Percentiles rank a stretch among this genome's conserved stretches.
Conservation (phyloP, 2,329 filamentous ascomycete species). For the Neodidymelliopsis sp. region DNA sequence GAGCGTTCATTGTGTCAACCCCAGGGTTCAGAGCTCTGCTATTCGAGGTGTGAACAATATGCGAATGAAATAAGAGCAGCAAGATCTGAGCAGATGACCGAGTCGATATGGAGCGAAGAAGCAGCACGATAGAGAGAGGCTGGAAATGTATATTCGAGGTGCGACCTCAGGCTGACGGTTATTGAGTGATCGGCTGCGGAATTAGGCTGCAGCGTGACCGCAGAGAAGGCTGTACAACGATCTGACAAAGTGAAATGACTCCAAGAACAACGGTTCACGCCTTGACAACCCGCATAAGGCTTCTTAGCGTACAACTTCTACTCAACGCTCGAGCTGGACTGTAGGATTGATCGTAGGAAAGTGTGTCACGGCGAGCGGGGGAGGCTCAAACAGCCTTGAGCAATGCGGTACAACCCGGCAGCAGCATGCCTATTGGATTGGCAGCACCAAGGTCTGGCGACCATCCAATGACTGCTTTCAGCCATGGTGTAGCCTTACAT, state of each 20-base stretch:
- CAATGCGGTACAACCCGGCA: slow-evolving; percentile 7
- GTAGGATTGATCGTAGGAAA: not conserved
- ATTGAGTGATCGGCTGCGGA: slow-evolving; percentile 13
- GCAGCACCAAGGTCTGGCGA: slow-evolving; percentile 2
- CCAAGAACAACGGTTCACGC: not conserved
- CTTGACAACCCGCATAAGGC: not conserved
- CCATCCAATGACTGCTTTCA: slow-evolving; percentile 21
- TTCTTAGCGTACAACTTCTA: not conserved
- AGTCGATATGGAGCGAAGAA: not conserved
- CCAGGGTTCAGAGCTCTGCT: slow-evolving; percentile 6
- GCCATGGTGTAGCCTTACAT: slow-evolving; percentile 11
- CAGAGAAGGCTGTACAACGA: slow-evolving; percentile 2
- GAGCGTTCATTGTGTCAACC: slow-evolving; percentile 29
- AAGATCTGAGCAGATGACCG: slow-evolving; percentile 8
- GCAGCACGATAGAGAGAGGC: not conserved
- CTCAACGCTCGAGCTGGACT: not conserved
- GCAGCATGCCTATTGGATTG: slow-evolving; percentile 20
- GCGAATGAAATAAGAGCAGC: not conserved
- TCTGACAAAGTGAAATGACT: not conserved
- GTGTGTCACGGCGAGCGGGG: slow-evolving; percentile 22
- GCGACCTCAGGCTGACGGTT: slow-evolving; percentile 20
- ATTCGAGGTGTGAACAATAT: slow-evolving; percentile 6
- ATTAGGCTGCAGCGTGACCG: slow-evolving; percentile 28
- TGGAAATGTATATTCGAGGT: not conserved
- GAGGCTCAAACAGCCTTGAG: slow-evolving; percentile 14